Conservation (phyloP, 2,329 filamentous ascomycete species). For the Fusarium xylarioides region DNA sequence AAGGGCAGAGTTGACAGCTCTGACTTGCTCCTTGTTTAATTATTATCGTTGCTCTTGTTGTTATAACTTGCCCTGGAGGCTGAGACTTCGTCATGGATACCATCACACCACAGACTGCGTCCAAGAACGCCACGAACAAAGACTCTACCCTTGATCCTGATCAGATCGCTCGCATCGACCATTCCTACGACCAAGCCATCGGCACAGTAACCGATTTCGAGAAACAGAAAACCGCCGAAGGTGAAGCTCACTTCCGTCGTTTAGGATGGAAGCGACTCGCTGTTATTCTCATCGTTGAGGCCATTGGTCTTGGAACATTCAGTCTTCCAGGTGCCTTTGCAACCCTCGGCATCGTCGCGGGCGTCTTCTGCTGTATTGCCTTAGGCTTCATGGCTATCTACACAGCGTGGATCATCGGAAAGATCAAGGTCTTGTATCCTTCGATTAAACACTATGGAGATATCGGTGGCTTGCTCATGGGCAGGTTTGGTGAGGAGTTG, state of each 20-base stretch:
- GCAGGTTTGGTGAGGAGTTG: conserved; percentile 64
- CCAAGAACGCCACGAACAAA: neutral
- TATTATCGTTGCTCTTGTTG: neutral
- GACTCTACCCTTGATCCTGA: neutral
- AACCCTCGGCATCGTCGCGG: conserved; percentile 44
- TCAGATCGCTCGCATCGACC: conserved; percentile 19
- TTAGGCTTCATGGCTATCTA: conserved; percentile 53
- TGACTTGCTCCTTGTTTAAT: neutral
- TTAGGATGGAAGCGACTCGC: conserved; percentile 40
- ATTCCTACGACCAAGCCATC: conserved; percentile 29
- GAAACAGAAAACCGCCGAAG: conserved; percentile 34
- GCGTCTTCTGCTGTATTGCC: conserved; percentile 47
- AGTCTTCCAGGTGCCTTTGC: conserved; percentile 39
- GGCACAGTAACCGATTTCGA: conserved; percentile 39
- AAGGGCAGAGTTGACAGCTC: neutral
- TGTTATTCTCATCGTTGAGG: conserved; percentile 38
- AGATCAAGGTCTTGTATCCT: conserved; percentile 55
- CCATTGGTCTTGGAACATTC: conserved; percentile 38
- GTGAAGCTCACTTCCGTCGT: conserved; percentile 34
- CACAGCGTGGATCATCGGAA: conserved; percentile 52
- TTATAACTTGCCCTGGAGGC: neutral
- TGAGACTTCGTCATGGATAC: neutral
- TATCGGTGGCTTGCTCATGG: conserved; percentile 67
- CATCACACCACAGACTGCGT: neutral
- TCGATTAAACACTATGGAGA: conserved; percentile 71